These are phyloP conservation scores for Syncephalastrum monosporum DNA, from an alignment of 371 early-diverging fungal genomes.

Conservation along the genomic window DNA sequence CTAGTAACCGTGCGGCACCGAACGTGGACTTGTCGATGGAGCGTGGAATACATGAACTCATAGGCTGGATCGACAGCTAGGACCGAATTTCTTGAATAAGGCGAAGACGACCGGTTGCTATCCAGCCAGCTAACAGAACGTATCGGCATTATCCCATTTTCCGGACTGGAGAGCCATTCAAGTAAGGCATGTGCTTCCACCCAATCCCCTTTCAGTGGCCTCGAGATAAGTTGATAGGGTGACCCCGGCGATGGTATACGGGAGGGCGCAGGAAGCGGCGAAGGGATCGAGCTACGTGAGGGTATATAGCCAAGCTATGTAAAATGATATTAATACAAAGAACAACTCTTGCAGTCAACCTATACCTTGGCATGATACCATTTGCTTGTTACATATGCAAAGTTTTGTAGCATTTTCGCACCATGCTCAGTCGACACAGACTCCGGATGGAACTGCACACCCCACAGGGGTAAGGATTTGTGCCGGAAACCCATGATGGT, in stretches of 20 bases:
- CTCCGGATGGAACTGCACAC: conserved; percentile 98
- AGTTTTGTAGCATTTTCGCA: conserved; percentile 68
- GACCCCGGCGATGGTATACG: too few relatives aligned
- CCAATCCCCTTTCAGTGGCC: too few relatives aligned
- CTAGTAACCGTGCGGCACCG: too few relatives aligned
- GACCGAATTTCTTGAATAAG: conserved; percentile 38
- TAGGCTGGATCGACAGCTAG: conserved; percentile 35
- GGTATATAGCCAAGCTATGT: too few relatives aligned
- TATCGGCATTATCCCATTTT: neutral
- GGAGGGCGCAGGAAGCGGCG: too few relatives aligned
- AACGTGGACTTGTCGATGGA: conserved; percentile 24
- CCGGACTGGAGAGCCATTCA: too few relatives aligned
- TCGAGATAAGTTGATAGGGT: too few relatives aligned
- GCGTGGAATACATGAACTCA: conserved; percentile 41
- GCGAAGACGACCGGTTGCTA: conserved; percentile 51
- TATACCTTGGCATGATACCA: conserved; percentile 29
- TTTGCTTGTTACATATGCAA: conserved; percentile 50
- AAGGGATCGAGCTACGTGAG: too few relatives aligned
- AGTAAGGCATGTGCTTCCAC: too few relatives aligned
- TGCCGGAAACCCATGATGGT: conserved; percentile 87
- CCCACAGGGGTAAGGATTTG: conserved; percentile 70
- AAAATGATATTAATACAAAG: too few relatives aligned
- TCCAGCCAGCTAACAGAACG: conserved; percentile 65
- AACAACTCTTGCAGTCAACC: too few relatives aligned
- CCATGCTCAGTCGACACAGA: conserved; percentile 88